Base-by-base conservation (phyloP, 73 alveolate genomes). In the Paramecium caudatum region DNA sequence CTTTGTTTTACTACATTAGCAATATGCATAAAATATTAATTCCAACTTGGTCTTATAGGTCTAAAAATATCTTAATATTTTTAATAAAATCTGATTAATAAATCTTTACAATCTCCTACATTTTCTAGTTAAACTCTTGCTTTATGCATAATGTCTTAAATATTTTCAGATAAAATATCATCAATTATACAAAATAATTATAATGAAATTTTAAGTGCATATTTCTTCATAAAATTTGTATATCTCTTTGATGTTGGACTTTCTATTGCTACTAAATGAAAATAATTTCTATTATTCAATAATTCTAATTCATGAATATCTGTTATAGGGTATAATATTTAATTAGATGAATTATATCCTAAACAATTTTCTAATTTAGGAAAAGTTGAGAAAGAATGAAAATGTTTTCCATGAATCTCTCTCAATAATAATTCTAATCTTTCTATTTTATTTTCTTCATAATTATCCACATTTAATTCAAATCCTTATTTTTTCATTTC, bases 1-100 rank as follows among this genome's bases (percentile, higher is more conserved):
- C 98, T 37, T 32, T 85, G 32, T 33, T 95, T 92, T 8, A 94
- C 95, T 25, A 93, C 82, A 46, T 93, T 94, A 7, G 98, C 97
- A 13, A 95, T 41, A 43, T 91, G 90, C 95, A 93, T 92, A 68
- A 95, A 95, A 78, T 95, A 95, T 34, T 90, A 62, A 43, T 93
- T 93, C 96, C 95, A 95, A 46, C 48, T 61, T 3, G 98, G 98
- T 48, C 96, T 83, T 12, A 87, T 87, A 4, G 91, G 84, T 87
- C 92, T 93, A 27, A 90, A 91, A 4, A 87, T 34, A 23, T 47
- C 61, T 62, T 83, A 62, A 39, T 46, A 63, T 47, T 90, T 62
- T 70, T 46, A 78, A 55, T 49, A 68, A 45, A 68, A 36, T 36
- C 63, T 39, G 4, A 70, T 70, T n/a, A 70, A 10, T 9, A 92